Conservation (phyloP, 345 rosid species). For the Salix suchowensis region DNA sequence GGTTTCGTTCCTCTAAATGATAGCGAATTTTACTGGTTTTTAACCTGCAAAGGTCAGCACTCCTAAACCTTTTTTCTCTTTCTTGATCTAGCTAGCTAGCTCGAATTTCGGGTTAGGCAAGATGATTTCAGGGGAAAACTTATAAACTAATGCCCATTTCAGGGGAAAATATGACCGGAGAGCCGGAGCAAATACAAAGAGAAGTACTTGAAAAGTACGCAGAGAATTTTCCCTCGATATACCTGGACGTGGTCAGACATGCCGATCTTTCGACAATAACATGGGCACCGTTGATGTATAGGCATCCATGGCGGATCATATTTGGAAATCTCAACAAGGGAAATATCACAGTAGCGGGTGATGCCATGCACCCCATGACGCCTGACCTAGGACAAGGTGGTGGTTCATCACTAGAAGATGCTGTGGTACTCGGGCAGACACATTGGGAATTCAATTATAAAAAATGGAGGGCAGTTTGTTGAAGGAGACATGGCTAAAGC, state of each 20-base stretch:
- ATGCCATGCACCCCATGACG: conserved; percentile 56
- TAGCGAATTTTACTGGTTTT: conserved; percentile 29
- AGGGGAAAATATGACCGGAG: conserved; percentile 10
- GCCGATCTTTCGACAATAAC: conserved; percentile 26
- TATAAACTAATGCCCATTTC: neutral
- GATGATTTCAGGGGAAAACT: neutral
- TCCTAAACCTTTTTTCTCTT: neutral
- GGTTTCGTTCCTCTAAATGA: conserved; percentile 29
- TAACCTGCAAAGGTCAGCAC: conserved; percentile 20
- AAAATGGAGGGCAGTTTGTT: conserved; percentile 2
- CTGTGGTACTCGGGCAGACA: conserved; percentile 36
- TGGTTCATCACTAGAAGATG: conserved; percentile 39
- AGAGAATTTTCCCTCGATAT: conserved; percentile 21
- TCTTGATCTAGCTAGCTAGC: neutral
- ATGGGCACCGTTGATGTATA: conserved; percentile 28
- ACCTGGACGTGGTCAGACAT: conserved; percentile 19
- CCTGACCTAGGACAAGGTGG: conserved; percentile 53
- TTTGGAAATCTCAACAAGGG: conserved; percentile 30
- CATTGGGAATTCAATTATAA: conserved; percentile 17
- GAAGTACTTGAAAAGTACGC: conserved; percentile 17
- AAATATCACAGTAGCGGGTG: conserved; percentile 42
- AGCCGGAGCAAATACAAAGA: conserved; percentile 23
- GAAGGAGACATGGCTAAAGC: conserved; percentile 11
- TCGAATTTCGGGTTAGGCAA: neutral
- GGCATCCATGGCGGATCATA: conserved; percentile 38